Percentiles rank a stretch among this genome's conserved stretches.
Evolutionary conservation across 768 basidiomycete genomes (phyloP).

Genomic region (Candolleomyces aberdarensis): DNA sequence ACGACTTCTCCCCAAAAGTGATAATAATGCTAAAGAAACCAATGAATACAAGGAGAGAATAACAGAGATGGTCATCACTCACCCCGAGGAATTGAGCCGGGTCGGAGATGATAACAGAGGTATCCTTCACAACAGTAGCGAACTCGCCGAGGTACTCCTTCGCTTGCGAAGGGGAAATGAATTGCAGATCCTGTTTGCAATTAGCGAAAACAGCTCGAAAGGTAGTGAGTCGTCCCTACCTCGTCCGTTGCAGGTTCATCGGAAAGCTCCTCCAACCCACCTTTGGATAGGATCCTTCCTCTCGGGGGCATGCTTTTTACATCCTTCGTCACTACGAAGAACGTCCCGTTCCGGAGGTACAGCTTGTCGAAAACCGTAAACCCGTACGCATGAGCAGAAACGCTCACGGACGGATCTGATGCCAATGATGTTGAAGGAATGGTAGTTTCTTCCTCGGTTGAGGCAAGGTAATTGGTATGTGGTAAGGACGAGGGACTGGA

Average conservation of each 20-base stretch:
- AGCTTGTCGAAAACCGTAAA: constrained; percentile 75
- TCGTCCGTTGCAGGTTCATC: constrained; percentile 25
- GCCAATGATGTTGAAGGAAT: not conserved
- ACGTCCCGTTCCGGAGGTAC: constrained; percentile 71
- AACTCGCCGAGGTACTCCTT: constrained; percentile 19
- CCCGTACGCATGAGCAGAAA: constrained; percentile 30
- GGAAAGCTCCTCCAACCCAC: constrained; percentile 16
- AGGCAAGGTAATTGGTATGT: not conserved
- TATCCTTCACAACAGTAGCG: constrained; percentile 15
- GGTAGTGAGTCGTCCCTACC: constrained; percentile 15
- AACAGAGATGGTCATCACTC: not conserved
- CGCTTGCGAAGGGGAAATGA: constrained; percentile 18
- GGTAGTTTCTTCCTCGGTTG: not conserved
- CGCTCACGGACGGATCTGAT: not conserved
- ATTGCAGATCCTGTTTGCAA: constrained; percentile 15
- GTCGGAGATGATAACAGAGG: constrained; percentile 28
- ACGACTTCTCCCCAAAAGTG: constrained; percentile 49
- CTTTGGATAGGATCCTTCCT: constrained; percentile 34
- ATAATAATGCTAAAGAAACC: constrained; percentile 36
- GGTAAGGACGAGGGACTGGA: not conserved
- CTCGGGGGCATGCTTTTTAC: constrained; percentile 37
- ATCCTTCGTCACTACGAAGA: constrained; percentile 55
- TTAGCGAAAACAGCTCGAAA: too few species aligned
- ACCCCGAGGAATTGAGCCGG: constrained; percentile 24
- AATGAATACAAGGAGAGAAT: not conserved